Evolutionary conservation across 768 basidiomycete genomes (phyloP), one percentile per base, ranked within the genome.

Genomic region (Mycena olivaceomarginata): DNA sequence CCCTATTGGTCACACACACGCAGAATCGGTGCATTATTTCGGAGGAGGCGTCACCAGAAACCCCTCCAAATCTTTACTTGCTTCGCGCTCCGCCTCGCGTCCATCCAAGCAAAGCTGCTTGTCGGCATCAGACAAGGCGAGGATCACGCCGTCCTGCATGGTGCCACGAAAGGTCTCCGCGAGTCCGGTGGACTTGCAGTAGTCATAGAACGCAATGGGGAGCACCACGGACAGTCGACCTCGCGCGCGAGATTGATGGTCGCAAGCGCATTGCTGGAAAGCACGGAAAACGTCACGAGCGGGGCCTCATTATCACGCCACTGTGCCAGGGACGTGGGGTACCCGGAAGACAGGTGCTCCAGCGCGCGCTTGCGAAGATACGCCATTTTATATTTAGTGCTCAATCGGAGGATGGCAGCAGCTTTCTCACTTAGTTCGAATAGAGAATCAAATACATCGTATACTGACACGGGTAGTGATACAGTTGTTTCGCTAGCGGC

Each of bases 321-420:
- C 13, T 46, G 75, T 12, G 69, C 41, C 3, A 81, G 74, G 15
- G 75, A 76, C 0, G 77, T 79, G 15, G 80, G 79, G 70, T 80
- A 82, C 15, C 76, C 81, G 8, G 77, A 78, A 5, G 78, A 65
- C 11, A 82, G 74, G 56, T 82, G 78, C 10, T 56, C 72, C 39
- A 82, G 72, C 13, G 79, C 82, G 59, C 78, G 68, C 45, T 72
- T 41, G 7, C 78, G 75, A 51, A 82, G 72, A 51, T 76, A 57
- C 8, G 59, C 48, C 48, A 80, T 76, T 41, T 80, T 77, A 53
- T 82, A 82, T 48, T 82, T 82, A 69, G 80, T 78, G 31, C 78
- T 75, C 6, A 82, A 76, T 0, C 78, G 82, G 22, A 82, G 76
- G 13, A 79, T 67, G 20, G 77, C 79, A 16, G 79, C 56, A 40